These are phyloP conservation scores for Microsporum canis DNA, from an alignment of 2,329 filamentous ascomycete species.

Conservation along the genomic window DNA sequence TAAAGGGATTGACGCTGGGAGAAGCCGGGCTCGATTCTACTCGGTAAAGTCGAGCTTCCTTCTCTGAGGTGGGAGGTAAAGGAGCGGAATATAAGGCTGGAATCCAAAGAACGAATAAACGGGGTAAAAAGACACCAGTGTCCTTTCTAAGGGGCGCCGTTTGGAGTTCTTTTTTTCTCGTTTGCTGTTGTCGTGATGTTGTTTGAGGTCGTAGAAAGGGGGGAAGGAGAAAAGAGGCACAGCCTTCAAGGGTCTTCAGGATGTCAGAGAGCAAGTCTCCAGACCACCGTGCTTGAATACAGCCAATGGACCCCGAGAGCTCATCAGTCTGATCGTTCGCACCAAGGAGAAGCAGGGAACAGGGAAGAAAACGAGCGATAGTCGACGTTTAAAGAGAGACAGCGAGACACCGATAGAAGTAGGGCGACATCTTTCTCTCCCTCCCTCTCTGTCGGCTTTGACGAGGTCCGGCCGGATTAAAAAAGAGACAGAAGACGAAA, in stretches of 20 bases:
- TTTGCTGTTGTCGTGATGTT: background rate
- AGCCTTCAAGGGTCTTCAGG: background rate
- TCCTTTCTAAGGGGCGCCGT: background rate
- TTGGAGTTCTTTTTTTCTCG: background rate
- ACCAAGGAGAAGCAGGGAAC: background rate
- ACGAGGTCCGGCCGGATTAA: background rate
- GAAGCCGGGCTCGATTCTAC: too few relatives aligned
- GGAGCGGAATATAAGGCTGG: background rate
- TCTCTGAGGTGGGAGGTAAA: too few relatives aligned
- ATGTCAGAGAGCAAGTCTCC: background rate
- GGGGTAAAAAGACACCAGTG: too few relatives aligned
- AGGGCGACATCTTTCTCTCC: background rate
- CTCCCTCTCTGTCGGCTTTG: background rate
- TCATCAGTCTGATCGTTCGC: background rate
- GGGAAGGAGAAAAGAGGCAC: background rate
- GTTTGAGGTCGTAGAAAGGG: background rate
- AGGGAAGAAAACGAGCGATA: background rate
- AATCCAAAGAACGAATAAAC: background rate
- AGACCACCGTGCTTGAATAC: background rate
- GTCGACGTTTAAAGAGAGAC: background rate
- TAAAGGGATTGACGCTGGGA: too few relatives aligned
- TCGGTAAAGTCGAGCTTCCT: too few relatives aligned
- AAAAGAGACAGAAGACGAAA: background rate
- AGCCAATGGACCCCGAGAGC: background rate
- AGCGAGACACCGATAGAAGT: background rate